Evolutionary conservation across 2,329 filamentous ascomycete genomes (phyloP).

Genomic region (Epichloe scottii): DNA sequence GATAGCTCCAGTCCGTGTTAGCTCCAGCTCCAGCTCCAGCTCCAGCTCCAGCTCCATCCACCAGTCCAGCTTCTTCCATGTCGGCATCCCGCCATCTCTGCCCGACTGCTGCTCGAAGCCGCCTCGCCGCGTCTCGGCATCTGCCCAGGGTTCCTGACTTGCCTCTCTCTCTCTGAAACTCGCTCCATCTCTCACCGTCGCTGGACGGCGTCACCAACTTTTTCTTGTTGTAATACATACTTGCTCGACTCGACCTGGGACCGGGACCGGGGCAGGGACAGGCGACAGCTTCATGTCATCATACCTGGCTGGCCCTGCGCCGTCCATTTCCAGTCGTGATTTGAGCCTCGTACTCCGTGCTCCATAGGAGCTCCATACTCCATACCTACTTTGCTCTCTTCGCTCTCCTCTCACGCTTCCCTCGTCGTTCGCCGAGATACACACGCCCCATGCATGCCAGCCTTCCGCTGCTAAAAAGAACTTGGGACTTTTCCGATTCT

Average conservation of each 20-base stretch:
- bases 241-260: neutral
- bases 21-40: neutral
- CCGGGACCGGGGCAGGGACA: neutral
- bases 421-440: neutral
- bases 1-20: slow-evolving; percentile 1
- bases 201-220: neutral
- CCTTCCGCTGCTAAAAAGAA: neutral
- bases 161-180: slow-evolving; percentile 2
- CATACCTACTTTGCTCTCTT: no score
- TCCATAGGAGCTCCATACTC: no score
- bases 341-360: no score
- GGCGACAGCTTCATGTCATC: neutral
- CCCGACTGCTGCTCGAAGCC: slow-evolving; percentile 10
- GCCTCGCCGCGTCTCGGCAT: slow-evolving; percentile 5
- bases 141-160: slow-evolving; percentile 4
- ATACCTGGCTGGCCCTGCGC: no score
- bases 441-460: neutral
- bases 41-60: neutral
- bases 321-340: no score
- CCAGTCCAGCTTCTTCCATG: neutral
- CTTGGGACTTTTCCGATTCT: neutral
- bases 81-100: slow-evolving; percentile 6
- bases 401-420: no score
- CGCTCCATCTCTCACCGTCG: neutral
- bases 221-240: neutral